Evolutionary conservation across 257 asterid genomes (phyloP).

Genomic region (Jacaranda copaia): DNA sequence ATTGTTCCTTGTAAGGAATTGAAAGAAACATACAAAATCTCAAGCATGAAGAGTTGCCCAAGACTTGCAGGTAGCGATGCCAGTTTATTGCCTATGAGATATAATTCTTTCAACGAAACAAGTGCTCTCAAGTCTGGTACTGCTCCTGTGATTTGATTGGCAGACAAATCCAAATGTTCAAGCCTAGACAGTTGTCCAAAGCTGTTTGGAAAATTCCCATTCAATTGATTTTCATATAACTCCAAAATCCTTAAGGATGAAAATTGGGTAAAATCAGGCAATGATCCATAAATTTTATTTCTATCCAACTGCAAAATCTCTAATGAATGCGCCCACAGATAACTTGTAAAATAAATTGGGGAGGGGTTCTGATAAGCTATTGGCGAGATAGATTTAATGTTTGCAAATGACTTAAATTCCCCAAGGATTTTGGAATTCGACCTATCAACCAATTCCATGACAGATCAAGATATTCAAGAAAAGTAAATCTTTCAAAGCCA

Average conservation of each 20-base stretch:
- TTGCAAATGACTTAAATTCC: slow-evolving; percentile 25
- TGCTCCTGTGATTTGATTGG: slow-evolving; percentile 35
- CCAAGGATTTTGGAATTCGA: slow-evolving; percentile 39
- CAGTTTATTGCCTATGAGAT: slow-evolving; percentile 6
- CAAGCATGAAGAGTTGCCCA: slow-evolving; percentile 29
- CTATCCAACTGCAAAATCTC: background rate
- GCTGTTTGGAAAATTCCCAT: slow-evolving; percentile 29
- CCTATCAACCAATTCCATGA: slow-evolving; percentile 22
- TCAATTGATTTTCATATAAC: slow-evolving; percentile 26
- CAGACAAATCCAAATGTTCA: background rate
- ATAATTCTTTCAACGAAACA: background rate
- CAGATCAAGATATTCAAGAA: slow-evolving; percentile 29
- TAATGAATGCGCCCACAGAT: slow-evolving; percentile 15
- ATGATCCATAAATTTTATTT: background rate
- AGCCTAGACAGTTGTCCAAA: background rate
- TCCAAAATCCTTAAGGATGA: background rate
- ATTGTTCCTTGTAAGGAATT: slow-evolving; percentile 43
- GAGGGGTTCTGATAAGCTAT: slow-evolving; percentile 18
- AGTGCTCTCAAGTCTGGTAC: slow-evolving; percentile 27
- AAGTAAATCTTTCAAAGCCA: slow-evolving; percentile 32
- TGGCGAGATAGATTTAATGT: background rate
- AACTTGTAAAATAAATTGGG: slow-evolving; percentile 16
- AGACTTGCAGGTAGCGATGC: slow-evolving; percentile 22
- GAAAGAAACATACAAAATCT: background rate
- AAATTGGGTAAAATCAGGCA: background rate